Base-by-base conservation (phyloP, 1,284 basidiomycete genomes). In the Cryptococcus hybrid region DNA sequence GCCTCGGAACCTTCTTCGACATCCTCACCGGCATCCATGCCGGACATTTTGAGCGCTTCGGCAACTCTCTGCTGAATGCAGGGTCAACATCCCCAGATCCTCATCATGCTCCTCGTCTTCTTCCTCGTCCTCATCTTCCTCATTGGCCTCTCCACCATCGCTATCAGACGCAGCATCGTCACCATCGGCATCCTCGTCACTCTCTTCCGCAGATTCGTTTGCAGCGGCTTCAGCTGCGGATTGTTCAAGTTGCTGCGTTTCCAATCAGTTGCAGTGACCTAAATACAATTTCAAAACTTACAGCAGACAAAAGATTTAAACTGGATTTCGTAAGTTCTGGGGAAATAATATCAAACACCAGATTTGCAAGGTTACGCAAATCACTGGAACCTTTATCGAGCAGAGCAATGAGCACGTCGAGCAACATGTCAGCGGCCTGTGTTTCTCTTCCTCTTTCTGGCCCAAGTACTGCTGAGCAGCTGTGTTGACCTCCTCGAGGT, bases 321-420 rank as follows among this genome's bases (percentile, higher is more conserved):
- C 90, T 91, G 49, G 86, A 86, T 56, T 83, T 84, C 55, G 86
- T 84, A 55, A 91, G 85, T 13, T 84, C 82, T 8, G 83, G 81
- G 34, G 88, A 85, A 34, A 97, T 81, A 54, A 88, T 81, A 18
- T 85, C 84, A 71, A 98, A 96, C 4, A 86, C 87, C 63, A 91
- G 86, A 59, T 88, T 92, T 7, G 88, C 89, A 18, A 92, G 81
- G 0, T 86, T 84, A 24, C 92, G 86, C 74, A 91, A 83, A 76
- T 92, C 95, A 40, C 86, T 85, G 8, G 88, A 90, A 2, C 88
- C 87, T 60, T 88, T 84, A 73, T 98, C 93, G 51, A 99, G 80
- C 70, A 92, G 87, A 7, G 90, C 90, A 56, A 98, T 88, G 57
- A 98, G 84, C 30, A 84, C 84, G 70, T 98, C 94, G 50, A 94